Percentiles rank a stretch among this genome's conserved stretches.
Evolutionary conservation across 176 grass and related monocot species (phyloP).

Genomic region (Carex pumila): DNA sequence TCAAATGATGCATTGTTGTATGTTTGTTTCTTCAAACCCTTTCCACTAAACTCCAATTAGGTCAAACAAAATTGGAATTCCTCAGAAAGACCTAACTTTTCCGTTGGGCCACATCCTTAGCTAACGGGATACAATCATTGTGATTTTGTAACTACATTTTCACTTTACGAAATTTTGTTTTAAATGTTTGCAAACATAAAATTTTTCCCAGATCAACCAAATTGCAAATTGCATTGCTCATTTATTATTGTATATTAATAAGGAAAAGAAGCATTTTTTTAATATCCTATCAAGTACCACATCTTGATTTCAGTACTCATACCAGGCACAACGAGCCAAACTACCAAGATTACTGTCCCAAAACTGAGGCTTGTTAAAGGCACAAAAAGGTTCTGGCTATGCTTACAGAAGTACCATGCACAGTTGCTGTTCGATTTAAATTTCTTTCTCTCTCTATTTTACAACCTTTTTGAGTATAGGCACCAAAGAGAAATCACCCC

Average conservation of each 20-base stretch:
- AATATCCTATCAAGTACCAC: neutral
- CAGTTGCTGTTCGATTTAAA: neutral
- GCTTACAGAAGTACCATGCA: neutral
- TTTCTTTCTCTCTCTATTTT: neutral
- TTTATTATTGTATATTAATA: neutral
- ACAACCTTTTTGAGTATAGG: slow-evolving; percentile 34
- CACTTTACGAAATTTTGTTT: neutral
- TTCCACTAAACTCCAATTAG: neutral
- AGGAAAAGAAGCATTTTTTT: neutral
- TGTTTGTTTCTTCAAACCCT: slow-evolving; percentile 1
- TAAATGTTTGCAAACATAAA: neutral
- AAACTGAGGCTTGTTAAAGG: neutral
- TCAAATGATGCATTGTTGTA: neutral
- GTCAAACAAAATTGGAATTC: neutral
- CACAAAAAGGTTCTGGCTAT: neutral
- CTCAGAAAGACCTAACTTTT: neutral
- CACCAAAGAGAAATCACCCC: slow-evolving; percentile 88
- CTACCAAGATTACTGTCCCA: neutral
- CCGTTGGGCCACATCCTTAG: neutral
- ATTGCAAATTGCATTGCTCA: neutral
- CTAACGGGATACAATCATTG: neutral
- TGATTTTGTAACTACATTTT: neutral
- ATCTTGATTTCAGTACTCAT: neutral
- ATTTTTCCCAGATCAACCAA: neutral
- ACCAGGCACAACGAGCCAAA: neutral